A percentile compares a stretch with the other conserved stretches of the same genome.
phyloP scores from a whole-genome alignment of 2,329 filamentous ascomycete species.

The Mollisiaceae sp. region DNA sequence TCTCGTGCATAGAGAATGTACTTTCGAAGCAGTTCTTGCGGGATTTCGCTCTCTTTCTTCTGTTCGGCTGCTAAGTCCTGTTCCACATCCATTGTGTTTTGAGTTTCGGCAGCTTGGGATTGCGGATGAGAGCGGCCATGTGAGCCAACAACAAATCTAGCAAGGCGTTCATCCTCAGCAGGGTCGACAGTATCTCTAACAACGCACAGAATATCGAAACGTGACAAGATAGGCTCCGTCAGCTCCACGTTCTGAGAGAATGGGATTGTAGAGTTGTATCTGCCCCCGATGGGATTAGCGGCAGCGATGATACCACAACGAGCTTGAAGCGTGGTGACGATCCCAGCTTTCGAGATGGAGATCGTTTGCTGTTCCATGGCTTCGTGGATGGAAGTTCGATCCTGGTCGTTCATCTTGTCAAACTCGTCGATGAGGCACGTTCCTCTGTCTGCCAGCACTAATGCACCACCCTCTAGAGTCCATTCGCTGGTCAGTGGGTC shows the following conservation, averaged over 20 bases:
- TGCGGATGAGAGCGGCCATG: slow-evolving; percentile 87
- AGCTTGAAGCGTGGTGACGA: slow-evolving; percentile 95
- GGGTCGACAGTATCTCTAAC: slow-evolving; percentile 96
- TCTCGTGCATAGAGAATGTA: slow-evolving; percentile 96
- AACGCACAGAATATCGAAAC: slow-evolving; percentile 97
- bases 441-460: slow-evolving; percentile 92
- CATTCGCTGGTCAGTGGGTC: slow-evolving; percentile 96
- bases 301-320: slow-evolving; percentile 96
- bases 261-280: slow-evolving; percentile 95
- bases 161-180: slow-evolving; percentile 87
- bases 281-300: slow-evolving; percentile 93
- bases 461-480: slow-evolving; percentile 93
- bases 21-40: slow-evolving; percentile 89
- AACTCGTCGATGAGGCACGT: slow-evolving; percentile 98
- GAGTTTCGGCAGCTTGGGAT: slow-evolving; percentile 52
- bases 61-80: slow-evolving; percentile 55
- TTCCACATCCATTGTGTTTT: slow-evolving; percentile 67
- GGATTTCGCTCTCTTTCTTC: slow-evolving; percentile 73
- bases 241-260: slow-evolving; percentile 97
- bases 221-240: slow-evolving; percentile 95
- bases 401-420: slow-evolving; percentile 99
- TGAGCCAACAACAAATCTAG: slow-evolving; percentile 92
- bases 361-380: slow-evolving; percentile 99
- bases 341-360: slow-evolving; percentile 97
- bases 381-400: slow-evolving; percentile 97